Percentiles rank a stretch among this genome's conserved stretches.
Evolutionary conservation across 1,284 basidiomycete species (phyloP).

Genomic region (Ceratobasidium sp.): DNA sequence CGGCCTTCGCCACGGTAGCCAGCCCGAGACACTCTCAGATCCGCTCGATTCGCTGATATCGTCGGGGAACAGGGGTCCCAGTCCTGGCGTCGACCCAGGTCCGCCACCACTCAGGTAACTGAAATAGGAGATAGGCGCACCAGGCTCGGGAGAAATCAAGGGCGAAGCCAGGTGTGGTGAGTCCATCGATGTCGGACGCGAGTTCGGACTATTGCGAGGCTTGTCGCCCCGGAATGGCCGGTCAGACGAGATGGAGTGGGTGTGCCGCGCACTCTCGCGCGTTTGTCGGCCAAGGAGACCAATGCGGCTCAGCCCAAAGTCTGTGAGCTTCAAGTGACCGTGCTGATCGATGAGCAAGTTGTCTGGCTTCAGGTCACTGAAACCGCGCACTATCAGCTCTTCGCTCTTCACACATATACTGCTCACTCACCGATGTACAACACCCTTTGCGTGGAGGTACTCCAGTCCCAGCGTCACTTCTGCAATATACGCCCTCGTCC

Average conservation of each 20-base stretch:
- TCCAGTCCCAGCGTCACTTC: slow-evolving; percentile 96
- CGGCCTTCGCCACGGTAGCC: slow-evolving; percentile 62
- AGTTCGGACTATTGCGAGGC: slow-evolving; percentile 72
- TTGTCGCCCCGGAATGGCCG: slow-evolving; percentile 55
- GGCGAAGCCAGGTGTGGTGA: slow-evolving; percentile 82
- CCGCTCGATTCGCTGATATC: slow-evolving; percentile 87
- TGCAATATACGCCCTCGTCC: slow-evolving; percentile 96
- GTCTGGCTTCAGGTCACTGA: slow-evolving; percentile 95
- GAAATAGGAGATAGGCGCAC: slow-evolving; percentile 60
- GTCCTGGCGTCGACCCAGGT: slow-evolving; percentile 40
- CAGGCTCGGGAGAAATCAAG: slow-evolving; percentile 64
- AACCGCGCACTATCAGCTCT: slow-evolving; percentile 32
- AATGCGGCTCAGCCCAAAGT: slow-evolving; percentile 97
- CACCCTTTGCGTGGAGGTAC: slow-evolving; percentile 91
- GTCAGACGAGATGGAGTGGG: slow-evolving; percentile 57
- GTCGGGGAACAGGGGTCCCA: slow-evolving; percentile 60
- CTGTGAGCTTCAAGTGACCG: slow-evolving; percentile 93
- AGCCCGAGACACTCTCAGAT: slow-evolving; percentile 75
- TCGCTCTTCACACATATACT: not conserved
- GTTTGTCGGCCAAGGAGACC: slow-evolving; percentile 97
- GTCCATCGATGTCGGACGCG: slow-evolving; percentile 83
- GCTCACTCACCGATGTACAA: slow-evolving; percentile 90
- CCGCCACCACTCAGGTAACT: slow-evolving; percentile 66
- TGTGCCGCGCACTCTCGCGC: slow-evolving; percentile 69
- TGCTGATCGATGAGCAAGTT: slow-evolving; percentile 96